Evolutionary conservation across 768 basidiomycete genomes (phyloP), one percentile per base, ranked within the genome.

Genomic region (Tricholomella constricta): DNA sequence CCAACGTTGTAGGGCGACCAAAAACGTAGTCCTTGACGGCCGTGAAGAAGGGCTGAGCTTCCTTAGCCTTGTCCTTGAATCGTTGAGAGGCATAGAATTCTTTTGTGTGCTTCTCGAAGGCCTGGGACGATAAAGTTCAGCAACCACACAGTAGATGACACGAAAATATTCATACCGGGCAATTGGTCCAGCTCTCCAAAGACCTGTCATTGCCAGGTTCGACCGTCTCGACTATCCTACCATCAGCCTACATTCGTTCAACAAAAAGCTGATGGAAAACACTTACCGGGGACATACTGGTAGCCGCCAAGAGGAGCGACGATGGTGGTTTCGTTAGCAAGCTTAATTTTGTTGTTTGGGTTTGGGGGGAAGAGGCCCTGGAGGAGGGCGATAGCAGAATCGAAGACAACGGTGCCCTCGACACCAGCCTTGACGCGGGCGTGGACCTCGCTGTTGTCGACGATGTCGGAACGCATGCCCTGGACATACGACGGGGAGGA

Each of bases 361-460:
- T 80, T 88, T n/a, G 91, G 90, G 20, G 91, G 91, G 79, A 86
- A 92, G 44, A 94, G 76, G 37, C 91, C 91, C 70, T 94, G 93
- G 36, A 92, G 80, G 48, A 92, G 76, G 26, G 92, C 91, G 48
- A 88, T 86, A 27, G 90, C 86, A 6, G 88, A 88, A 76, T 94
- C 91, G 69, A 91, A 89, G 60, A 93, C 90, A 46, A 89, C 85
- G n/a, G 83, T 77, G 42, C 91, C 91, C 66, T 94, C 91, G 45
- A 85, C 86, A 41, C 91, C 90, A 48, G 85, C 85, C 73, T 94
- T 93, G 68, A 88, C 89, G 57, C 84, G 85, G 48, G 88, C 79
- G 59, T 85, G 85, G 62, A 93, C 77, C 66, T 89, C 81, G 60
- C 75, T 78, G 65, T 86, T 87, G 74, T 89, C 79, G 29, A 87